These are phyloP conservation scores for Teunomyces gatunensis DNA, from an alignment of 805 yeast species.

Conservation along the genomic window DNA sequence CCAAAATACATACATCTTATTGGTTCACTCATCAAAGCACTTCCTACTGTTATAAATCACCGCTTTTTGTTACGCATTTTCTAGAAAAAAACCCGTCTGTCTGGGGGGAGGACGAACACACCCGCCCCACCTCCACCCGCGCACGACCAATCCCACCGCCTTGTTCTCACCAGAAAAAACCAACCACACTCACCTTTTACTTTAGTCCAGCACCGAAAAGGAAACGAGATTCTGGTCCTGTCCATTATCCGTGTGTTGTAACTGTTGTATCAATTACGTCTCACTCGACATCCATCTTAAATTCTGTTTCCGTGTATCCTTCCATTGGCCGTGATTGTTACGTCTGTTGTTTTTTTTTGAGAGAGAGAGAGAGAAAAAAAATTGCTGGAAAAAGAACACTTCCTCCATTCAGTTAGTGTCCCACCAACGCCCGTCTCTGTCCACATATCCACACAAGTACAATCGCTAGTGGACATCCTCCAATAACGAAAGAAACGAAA, in stretches of 20 bases:
- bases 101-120: too few species aligned
- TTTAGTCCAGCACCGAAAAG: background rate
- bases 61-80: background rate
- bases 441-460: too few species aligned
- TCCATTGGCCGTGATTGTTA: too few species aligned
- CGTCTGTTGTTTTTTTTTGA: too few species aligned
- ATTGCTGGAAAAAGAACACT: too few species aligned
- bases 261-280: background rate
- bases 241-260: background rate
- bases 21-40: background rate
- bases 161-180: slow-evolving; percentile 1
- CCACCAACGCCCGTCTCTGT: too few species aligned
- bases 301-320: too few species aligned
- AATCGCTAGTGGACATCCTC: too few species aligned
- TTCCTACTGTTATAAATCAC: background rate
- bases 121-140: too few species aligned
- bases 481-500: too few species aligned
- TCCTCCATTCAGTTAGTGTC: too few species aligned
- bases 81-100: background rate
- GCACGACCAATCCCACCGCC: background rate
- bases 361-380: too few species aligned
- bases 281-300: background rate
- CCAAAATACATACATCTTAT: background rate
- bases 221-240: background rate
- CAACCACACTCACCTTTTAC: background rate